phyloP scores from a whole-genome alignment of 2,329 filamentous ascomycete genomes.

The Colletotrichum spinosum region DNA sequence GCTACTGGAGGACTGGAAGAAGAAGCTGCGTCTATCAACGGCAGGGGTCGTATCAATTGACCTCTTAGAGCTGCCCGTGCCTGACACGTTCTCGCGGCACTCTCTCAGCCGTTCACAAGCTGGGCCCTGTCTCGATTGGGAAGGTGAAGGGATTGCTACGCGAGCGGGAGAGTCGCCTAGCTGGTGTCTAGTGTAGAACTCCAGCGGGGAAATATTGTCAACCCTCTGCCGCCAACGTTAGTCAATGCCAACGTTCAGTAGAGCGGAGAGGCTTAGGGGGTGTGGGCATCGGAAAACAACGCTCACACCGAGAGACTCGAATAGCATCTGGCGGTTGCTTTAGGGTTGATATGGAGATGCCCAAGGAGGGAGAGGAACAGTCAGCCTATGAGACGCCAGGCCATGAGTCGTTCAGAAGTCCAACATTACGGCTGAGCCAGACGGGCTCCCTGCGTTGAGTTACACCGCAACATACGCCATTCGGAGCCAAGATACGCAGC shows the following conservation, averaged over 20 bases:
- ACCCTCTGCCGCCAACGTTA: background rate
- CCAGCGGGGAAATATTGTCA: constrained; percentile 16
- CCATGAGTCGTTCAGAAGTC: constrained; percentile 1
- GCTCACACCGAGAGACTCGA: constrained; percentile 7
- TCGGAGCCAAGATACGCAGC: background rate
- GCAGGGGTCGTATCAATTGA: constrained; percentile 39
- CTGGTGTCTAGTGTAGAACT: constrained; percentile 19
- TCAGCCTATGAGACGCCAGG: constrained; percentile 2
- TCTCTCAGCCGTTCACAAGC: constrained; percentile 10
- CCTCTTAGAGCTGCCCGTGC: constrained; percentile 37
- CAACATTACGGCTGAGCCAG: constrained; percentile 5
- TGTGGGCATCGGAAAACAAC: background rate
- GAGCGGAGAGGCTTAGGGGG: background rate
- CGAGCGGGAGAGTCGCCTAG: constrained; percentile 31
- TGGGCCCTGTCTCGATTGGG: constrained; percentile 25
- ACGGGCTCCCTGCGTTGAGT: constrained; percentile 13
- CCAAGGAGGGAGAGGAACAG: no score
- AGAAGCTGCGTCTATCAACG: constrained; percentile 7
- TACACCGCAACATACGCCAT: background rate
- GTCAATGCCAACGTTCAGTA: no score
- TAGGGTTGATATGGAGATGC: no score
- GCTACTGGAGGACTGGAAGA: constrained; percentile 27
- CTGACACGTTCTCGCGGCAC: constrained; percentile 37
- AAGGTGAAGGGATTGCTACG: constrained; percentile 30
- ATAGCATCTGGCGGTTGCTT: background rate